These are phyloP conservation scores for Ceratobasidium papillatum DNA, from an alignment of 1,284 basidiomycete genomes.

Conservation along the genomic window DNA sequence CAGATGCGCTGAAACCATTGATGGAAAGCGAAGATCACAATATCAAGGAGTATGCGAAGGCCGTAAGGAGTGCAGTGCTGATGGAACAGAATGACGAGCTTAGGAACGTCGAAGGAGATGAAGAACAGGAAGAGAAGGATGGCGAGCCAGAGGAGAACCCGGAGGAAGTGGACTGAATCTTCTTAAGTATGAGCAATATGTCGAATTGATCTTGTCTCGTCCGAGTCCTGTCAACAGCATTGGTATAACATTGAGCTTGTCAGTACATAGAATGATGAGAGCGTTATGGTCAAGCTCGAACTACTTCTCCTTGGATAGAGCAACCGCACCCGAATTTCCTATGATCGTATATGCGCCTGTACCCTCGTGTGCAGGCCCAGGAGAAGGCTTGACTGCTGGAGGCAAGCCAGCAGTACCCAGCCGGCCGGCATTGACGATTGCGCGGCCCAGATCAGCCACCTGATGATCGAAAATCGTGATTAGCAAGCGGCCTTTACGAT, in stretches of 20 bases:
- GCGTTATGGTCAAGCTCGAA: neutral
- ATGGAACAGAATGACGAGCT: constrained; percentile 8
- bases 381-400: constrained; percentile 51
- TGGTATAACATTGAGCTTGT: neutral
- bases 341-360: constrained; percentile 58
- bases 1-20: constrained; percentile 10
- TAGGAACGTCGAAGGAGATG: neutral
- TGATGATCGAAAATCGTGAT: constrained; percentile 45
- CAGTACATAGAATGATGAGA: neutral
- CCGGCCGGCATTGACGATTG: constrained; percentile 56
- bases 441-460: constrained; percentile 59
- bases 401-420: constrained; percentile 58
- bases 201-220: no score
- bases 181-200: no score
- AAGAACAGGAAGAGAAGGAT: constrained; percentile 8
- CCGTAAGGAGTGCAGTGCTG: neutral
- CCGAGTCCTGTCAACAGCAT: neutral
- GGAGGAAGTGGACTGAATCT: neutral
- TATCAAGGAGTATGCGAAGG: neutral
- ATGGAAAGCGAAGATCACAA: neutral
- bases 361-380: constrained; percentile 50
- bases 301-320: constrained; percentile 52
- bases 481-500: neutral
- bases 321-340: constrained; percentile 57
- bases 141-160: neutral